Evolutionary conservation across 345 rosid genomes (phyloP).

Genomic region (Ceriops tagal): DNA sequence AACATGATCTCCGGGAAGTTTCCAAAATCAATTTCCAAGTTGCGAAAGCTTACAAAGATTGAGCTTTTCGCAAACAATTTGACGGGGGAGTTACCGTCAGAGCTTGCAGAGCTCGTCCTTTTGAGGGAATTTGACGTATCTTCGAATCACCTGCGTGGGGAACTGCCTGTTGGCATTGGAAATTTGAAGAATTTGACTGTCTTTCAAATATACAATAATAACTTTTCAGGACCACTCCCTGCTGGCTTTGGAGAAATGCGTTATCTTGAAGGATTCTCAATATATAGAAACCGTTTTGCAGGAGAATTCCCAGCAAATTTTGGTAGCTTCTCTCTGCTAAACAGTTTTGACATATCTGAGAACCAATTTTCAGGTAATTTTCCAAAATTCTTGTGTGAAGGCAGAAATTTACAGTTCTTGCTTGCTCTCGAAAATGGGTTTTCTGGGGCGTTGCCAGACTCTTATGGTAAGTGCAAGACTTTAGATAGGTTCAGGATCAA

Average conservation of each 20-base stretch:
- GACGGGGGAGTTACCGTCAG: conserved; percentile 61
- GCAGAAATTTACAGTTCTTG: conserved; percentile 38
- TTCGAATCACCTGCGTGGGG: conserved; percentile 43
- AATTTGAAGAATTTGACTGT: conserved; percentile 48
- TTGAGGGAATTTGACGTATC: conserved; percentile 67
- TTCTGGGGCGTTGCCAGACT: conserved; percentile 59
- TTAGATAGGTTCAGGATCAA: conserved; percentile 58
- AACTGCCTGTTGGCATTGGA: conserved; percentile 56
- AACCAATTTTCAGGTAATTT: conserved; percentile 69
- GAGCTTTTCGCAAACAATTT: conserved; percentile 55
- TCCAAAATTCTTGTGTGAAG: conserved; percentile 65
- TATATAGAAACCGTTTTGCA: conserved; percentile 71
- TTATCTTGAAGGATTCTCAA: conserved; percentile 51
- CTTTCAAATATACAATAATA: conserved; percentile 52
- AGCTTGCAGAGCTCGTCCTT: conserved; percentile 47
- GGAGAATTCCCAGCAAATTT: conserved; percentile 62
- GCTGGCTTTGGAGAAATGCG: conserved; percentile 63
- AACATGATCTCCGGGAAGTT: conserved; percentile 57
- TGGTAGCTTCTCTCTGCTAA: conserved; percentile 58
- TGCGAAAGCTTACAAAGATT: conserved; percentile 53
- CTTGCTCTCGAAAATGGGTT: conserved; percentile 64
- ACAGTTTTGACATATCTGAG: conserved; percentile 75
- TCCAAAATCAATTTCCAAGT: conserved; percentile 49
- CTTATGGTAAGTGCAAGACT: conserved; percentile 64
- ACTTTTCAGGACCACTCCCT: conserved; percentile 65